phyloP scores from a whole-genome alignment of 2,329 filamentous ascomycete genomes.

The Fusarium praegraminearum region DNA sequence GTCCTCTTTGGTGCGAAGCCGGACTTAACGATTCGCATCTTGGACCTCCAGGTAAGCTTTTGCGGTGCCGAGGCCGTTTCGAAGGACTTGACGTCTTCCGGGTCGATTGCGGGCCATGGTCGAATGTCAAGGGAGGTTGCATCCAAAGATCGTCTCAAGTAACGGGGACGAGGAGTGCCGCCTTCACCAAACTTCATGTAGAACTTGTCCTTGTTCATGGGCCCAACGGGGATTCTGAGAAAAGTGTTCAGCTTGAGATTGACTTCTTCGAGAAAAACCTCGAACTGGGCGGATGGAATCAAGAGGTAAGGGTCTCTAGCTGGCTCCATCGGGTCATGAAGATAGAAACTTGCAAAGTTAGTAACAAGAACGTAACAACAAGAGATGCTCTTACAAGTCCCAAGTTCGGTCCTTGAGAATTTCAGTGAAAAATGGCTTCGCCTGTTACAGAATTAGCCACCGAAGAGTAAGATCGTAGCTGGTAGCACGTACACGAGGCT shows the following conservation, averaged over 20 bases:
- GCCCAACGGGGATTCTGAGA: constrained; percentile 69
- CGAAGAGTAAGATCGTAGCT: background rate
- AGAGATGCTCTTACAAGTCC: constrained; percentile 74
- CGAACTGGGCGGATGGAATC: constrained; percentile 74
- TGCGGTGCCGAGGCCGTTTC: constrained; percentile 36
- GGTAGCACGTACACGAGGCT: constrained; percentile 57
- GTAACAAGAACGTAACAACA: background rate
- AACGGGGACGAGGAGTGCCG: constrained; percentile 73
- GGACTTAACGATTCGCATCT: constrained; percentile 42
- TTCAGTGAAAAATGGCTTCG: constrained; percentile 64
- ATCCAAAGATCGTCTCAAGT: constrained; percentile 69
- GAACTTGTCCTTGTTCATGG: constrained; percentile 65
- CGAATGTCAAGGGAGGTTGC: constrained; percentile 52
- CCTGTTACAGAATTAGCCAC: constrained; percentile 50
- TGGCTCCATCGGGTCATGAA: constrained; percentile 65
- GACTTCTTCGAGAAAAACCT: constrained; percentile 72
- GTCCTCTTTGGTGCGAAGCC: constrained; percentile 36
- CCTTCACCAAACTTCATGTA: constrained; percentile 70
- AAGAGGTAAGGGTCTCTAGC: constrained; percentile 70
- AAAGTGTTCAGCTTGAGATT: constrained; percentile 67
- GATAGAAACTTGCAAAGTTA: constrained; percentile 69
- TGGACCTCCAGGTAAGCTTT: constrained; percentile 37
- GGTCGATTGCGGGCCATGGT: constrained; percentile 53
- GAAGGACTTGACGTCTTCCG: constrained; percentile 52
- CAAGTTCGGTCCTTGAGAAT: constrained; percentile 73